Percentiles rank a stretch among this genome's conserved stretches.
Conservation (phyloP, 306 rosid species). For the Inga oerstediana region DNA sequence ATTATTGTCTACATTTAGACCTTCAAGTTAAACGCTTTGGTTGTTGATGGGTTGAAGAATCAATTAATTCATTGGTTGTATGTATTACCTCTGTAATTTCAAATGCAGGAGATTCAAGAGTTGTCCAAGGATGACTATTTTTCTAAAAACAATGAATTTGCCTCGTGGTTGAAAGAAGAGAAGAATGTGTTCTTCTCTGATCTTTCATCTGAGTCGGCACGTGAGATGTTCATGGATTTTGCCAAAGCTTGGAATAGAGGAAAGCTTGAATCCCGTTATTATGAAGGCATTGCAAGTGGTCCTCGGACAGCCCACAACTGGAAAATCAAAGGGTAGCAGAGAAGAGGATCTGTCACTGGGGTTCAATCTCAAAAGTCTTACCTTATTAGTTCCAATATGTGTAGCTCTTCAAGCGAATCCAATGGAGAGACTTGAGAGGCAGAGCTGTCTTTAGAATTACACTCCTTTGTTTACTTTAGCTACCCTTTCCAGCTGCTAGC, state of each 20-base stretch:
- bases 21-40: not conserved
- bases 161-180: conserved; percentile 94
- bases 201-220: conserved; percentile 74
- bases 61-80: conserved; percentile 15
- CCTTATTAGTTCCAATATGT: not conserved
- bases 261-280: conserved; percentile 70
- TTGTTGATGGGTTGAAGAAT: conserved; percentile 4
- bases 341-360: conserved; percentile 19
- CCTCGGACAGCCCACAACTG: conserved; percentile 85
- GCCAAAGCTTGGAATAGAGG: conserved; percentile 75
- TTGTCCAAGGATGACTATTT: conserved; percentile 83
- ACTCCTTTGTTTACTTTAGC: conserved; percentile 19
- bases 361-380: not conserved
- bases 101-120: conserved; percentile 56
- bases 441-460: not conserved
- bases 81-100: conserved; percentile 24
- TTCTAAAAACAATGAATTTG: conserved; percentile 84
- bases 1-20: not conserved
- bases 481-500: conserved; percentile 16
- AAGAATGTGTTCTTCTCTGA: conserved; percentile 85
- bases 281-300: conserved; percentile 75
- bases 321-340: conserved; percentile 65
- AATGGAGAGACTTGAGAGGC: not conserved
- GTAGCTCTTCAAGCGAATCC: not conserved
- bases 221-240: conserved; percentile 63